Evolutionary conservation across 2,329 filamentous ascomycete genomes (phyloP), one percentile per base, ranked within the genome.

Genomic region (Mollisiaceae sp.): DNA sequence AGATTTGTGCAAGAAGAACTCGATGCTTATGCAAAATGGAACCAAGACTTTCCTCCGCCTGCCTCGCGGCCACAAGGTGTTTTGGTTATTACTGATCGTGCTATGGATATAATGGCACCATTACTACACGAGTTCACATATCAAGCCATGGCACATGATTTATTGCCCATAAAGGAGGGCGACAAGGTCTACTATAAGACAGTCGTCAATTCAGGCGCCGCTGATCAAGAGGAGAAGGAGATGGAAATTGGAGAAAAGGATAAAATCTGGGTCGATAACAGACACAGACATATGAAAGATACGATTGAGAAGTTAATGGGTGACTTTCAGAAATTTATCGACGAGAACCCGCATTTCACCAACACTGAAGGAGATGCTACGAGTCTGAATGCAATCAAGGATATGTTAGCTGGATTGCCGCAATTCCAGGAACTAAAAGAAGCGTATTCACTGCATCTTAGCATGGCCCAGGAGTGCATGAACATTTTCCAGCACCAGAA

Each of bases 381-480:
- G 47, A 96, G 87, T 75, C 82, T 99, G 63, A 97, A 94, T 78
- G 91, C 92, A 32, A 97, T 99, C 78, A 93, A 95, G 75, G 94
- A 97, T 78, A 99, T 99, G 95, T 82, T 99, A 80, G 95, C 93
- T 15, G 94, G 94, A 9, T 81, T 99, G 65, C 93, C 94, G 14
- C 92, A 98, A 75, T 99, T 97, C 75, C 92, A 97, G 74, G 91
- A 96, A 78, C 92, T 95, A 83, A 97, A 98, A 78, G 93, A 97
- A 75, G 90, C 92, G 1, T 99, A 98, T 78, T 95, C 94, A 0
- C 82, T 99, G 62, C 95, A 99, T 78, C 83, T 99, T 50, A 94
- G 89, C 71, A 98, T 99, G 94, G 95, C 95, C 1, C 91, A 97
- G 76, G 93, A 97, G 76, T 97, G 93, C 77, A 98, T 98, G 94